Base-by-base conservation (phyloP, 78 protist species). In the Paulinella micropora region DNA sequence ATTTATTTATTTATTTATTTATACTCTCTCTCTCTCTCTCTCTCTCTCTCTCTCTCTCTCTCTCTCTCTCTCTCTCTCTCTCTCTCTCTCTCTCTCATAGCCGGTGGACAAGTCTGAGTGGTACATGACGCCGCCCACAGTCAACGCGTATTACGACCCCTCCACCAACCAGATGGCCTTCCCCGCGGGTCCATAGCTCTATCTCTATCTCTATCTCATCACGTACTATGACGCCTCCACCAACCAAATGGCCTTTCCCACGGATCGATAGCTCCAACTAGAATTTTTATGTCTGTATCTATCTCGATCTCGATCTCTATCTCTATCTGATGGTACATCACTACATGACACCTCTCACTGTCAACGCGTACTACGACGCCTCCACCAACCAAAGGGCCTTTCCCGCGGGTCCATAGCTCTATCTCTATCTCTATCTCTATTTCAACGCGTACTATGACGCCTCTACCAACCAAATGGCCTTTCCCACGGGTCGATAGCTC, bases 121-220 rank as follows among this genome's bases (percentile, higher is more conserved):
- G 84, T 15, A 15, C 4, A 81, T 81, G 84, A 32, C 29, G 29
- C 6, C 34, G 84, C 28, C 84, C 37, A 81, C 84, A 34, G 84
- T 81, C 26, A 81, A 81, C 34, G 84, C 84, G 84, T 81, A 81
- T 32, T 81, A 81, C 28, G 84, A 81, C 34, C 84, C 84, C 26
- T 34, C 39, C 15, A 81, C 6, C 26, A 81, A 81, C 15, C 38
- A 81, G 84, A 29, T 81, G 15, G 4, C 6, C 28, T 6, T 15
- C 6, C 28, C 32, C 73, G 6, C 32, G 73, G 6, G 73, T 51
- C 73, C 73, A 51, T 51, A 51, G 6, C 6, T 51, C 6, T 51
- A 51, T 51, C 6, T 51, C 6, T 51, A 51, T 51, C 6, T 51
- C 6, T 51, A 51, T 51, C 6, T 51, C 6, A 23, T 23, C 15